A percentile compares a stretch with the other conserved stretches of the same genome.
These are phyloP conservation scores for Trichoderma aggressivum DNA, from an alignment of 2,329 filamentous ascomycete genomes.

Conservation along the genomic window DNA sequence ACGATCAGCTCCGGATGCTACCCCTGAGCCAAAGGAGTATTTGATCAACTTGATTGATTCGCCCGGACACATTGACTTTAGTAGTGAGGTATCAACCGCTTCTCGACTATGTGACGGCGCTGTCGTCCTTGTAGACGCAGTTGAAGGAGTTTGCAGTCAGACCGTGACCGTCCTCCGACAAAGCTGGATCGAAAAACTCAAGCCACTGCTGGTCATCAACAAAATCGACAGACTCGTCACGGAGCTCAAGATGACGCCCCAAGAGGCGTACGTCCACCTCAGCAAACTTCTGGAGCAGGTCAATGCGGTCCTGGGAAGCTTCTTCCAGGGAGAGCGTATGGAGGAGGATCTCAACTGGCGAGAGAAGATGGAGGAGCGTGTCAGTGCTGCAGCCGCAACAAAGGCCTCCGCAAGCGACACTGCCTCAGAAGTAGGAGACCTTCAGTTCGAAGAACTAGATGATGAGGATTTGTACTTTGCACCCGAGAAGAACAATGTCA, in stretches of 20 bases:
- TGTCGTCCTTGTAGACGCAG: constrained; percentile 89
- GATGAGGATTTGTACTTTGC: constrained; percentile 98
- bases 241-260: constrained; percentile 88
- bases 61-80: constrained; percentile 97
- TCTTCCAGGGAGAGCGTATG: constrained; percentile 98
- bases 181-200: constrained; percentile 92
- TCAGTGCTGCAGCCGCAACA: constrained; percentile 65
- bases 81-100: constrained; percentile 94
- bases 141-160: constrained; percentile 97
- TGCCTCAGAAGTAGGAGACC: constrained; percentile 47
- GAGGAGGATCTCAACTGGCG: constrained; percentile 96
- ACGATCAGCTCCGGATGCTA: constrained; percentile 63
- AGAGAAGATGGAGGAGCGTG: constrained; percentile 83
- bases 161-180: constrained; percentile 95
- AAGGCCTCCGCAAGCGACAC: constrained; percentile 53
- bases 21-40: constrained; percentile 78
- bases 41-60: constrained; percentile 97
- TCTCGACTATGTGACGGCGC: constrained; percentile 93
- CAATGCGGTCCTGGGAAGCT: constrained; percentile 94
- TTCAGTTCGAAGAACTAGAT: constrained; percentile 82
- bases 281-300: constrained; percentile 91
- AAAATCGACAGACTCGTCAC: constrained; percentile 96
- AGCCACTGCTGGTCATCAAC: constrained; percentile 92
- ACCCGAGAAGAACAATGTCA: constrained; percentile 97
- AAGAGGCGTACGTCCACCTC: constrained; percentile 84